These are phyloP conservation scores for Colletotrichum cuscutae DNA, from an alignment of 2,329 filamentous ascomycete genomes.

Conservation along the genomic window DNA sequence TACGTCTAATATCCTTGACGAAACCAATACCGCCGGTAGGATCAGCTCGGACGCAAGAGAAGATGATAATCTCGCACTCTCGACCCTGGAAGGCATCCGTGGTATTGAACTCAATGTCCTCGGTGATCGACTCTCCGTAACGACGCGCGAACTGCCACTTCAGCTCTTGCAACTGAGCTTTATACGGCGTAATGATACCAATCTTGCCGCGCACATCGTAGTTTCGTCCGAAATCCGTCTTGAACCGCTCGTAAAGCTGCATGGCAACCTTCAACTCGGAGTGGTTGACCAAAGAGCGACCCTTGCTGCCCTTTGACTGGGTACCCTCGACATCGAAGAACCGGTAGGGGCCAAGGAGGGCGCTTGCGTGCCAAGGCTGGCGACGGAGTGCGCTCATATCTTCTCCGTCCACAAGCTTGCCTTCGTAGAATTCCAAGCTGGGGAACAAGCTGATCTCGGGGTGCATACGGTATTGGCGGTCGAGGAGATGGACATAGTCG, in stretches of 20 bases:
- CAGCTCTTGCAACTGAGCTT: slow-evolving; percentile 87
- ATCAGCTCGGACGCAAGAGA: slow-evolving; percentile 95
- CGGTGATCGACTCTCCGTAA: slow-evolving; percentile 80
- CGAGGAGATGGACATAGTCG: slow-evolving; percentile 89
- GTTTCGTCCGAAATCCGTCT: slow-evolving; percentile 71
- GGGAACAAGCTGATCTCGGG: slow-evolving; percentile 95
- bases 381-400: slow-evolving; percentile 82
- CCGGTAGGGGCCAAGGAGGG: slow-evolving; percentile 88
- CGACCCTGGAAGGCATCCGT: slow-evolving; percentile 98
- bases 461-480: slow-evolving; percentile 99
- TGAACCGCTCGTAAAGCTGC: slow-evolving; percentile 83
- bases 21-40: slow-evolving; percentile 97
- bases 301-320: slow-evolving; percentile 82
- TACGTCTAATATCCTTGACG: slow-evolving; percentile 96
- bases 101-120: slow-evolving; percentile 95
- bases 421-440: slow-evolving; percentile 91
- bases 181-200: slow-evolving; percentile 98
- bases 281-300: slow-evolving; percentile 90
- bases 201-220: slow-evolving; percentile 84
- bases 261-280: slow-evolving; percentile 89
- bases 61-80: slow-evolving; percentile 98
- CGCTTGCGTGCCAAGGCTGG: slow-evolving; percentile 86
- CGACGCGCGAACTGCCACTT: slow-evolving; percentile 76
- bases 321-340: slow-evolving; percentile 97
- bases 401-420: slow-evolving; percentile 83